phyloP scores from a whole-genome alignment of 208 protist genomes.

The Leishmania arabica region DNA sequence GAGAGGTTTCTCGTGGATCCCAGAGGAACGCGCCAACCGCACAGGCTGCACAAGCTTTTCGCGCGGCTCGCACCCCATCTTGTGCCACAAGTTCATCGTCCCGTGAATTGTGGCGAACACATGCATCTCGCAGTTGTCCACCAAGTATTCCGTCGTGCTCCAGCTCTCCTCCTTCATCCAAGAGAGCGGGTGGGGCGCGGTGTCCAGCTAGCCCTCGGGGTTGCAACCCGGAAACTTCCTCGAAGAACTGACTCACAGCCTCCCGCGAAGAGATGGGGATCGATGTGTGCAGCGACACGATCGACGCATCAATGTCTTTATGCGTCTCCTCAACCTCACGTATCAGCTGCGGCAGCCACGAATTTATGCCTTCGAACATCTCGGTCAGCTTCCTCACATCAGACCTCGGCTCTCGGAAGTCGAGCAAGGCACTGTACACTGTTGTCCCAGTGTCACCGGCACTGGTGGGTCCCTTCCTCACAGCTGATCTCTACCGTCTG shows the following conservation, averaged over 20 bases:
- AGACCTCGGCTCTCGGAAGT: constrained; percentile 70
- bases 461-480: constrained; percentile 50
- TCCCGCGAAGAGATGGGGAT: constrained; percentile 52
- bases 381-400: constrained; percentile 47
- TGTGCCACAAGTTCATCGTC: constrained; percentile 83
- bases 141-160: constrained; percentile 76
- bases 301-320: constrained; percentile 26
- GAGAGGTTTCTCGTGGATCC: constrained; percentile 86
- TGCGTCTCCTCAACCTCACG: constrained; percentile 56
- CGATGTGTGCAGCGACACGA: constrained; percentile 39
- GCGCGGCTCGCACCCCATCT: constrained; percentile 63
- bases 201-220: constrained; percentile 81
- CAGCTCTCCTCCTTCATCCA: constrained; percentile 77
- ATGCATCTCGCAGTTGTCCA: constrained; percentile 43
- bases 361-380: constrained; percentile 70
- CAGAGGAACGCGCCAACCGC: constrained; percentile 53
- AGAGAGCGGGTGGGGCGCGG: constrained; percentile 87
- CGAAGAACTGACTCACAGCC: constrained; percentile 38
- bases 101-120: constrained; percentile 81
- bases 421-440: constrained; percentile 68
- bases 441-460: constrained; percentile 36
- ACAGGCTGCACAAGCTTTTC: constrained; percentile 57
- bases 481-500: constrained; percentile 58
- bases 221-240: constrained; percentile 74
- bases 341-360: constrained; percentile 70